phyloP scores from a whole-genome alignment of 2,329 filamentous ascomycete genomes.

The Pseudophaeomoniella oleicola region DNA sequence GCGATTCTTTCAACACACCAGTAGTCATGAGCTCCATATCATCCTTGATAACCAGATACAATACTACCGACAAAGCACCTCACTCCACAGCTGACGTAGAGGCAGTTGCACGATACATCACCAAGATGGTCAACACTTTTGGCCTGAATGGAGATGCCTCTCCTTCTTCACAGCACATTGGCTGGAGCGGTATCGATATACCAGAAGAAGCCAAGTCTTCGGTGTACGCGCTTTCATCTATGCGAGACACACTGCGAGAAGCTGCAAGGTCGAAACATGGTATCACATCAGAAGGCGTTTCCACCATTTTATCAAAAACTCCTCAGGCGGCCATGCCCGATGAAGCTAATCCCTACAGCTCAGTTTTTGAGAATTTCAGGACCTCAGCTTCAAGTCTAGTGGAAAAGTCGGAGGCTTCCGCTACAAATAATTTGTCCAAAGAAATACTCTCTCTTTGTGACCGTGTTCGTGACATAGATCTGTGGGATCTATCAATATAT shows the following conservation, averaged over 20 bases:
- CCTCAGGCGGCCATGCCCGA: constrained; percentile 9
- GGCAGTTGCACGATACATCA: constrained; percentile 60
- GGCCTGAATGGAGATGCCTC: constrained; percentile 43
- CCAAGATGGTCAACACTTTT: constrained; percentile 69
- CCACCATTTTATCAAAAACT: constrained; percentile 20
- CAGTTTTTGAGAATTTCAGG: constrained; percentile 29
- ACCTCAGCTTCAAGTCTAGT: constrained; percentile 19
- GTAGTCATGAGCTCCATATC: constrained; percentile 64
- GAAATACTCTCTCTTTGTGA: constrained; percentile 66
- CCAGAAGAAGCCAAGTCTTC: constrained; percentile 43
- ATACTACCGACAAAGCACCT: constrained; percentile 35
- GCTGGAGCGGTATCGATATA: constrained; percentile 52
- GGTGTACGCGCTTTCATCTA: constrained; percentile 42
- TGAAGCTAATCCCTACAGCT: constrained; percentile 25
- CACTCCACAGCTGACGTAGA: constrained; percentile 33
- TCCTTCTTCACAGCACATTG: constrained; percentile 30
- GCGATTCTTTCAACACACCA: constrained; percentile 80
- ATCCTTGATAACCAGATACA: constrained; percentile 64
- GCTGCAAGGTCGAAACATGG: constrained; percentile 33
- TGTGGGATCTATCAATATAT: constrained; percentile 73
- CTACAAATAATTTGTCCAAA: constrained; percentile 42
- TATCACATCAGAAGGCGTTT: constrained; percentile 22
- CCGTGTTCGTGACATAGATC: constrained; percentile 61
- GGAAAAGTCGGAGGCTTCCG: constrained; percentile 16
- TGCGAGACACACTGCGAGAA: constrained; percentile 43